phyloP scores from a whole-genome alignment of 305 asterid species.

The Andrographis paniculata region DNA sequence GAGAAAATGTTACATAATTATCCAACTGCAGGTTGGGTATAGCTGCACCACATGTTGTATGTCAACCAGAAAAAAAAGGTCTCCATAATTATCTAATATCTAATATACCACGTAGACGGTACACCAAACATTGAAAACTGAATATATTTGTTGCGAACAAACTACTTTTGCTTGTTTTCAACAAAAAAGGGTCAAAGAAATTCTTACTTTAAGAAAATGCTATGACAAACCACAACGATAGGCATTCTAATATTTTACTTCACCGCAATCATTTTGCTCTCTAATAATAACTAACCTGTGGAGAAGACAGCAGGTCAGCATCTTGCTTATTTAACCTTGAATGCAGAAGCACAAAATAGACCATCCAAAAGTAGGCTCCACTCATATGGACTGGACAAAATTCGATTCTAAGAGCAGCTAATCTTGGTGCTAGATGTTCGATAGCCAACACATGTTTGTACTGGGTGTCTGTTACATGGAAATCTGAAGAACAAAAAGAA shows the following conservation, averaged over 20 bases:
- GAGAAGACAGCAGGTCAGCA: slow-evolving; percentile 61
- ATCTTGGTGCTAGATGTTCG: slow-evolving; percentile 72
- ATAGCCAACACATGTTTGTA: slow-evolving; percentile 68
- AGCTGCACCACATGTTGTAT: too few relatives aligned
- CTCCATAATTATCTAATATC: not conserved
- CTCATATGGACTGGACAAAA: slow-evolving; percentile 92
- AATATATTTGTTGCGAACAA: not conserved
- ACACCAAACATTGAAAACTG: not conserved
- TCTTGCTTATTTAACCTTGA: slow-evolving; percentile 76
- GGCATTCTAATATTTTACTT: not conserved
- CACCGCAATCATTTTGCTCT: not conserved
- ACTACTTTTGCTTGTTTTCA: not conserved
- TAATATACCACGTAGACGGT: not conserved
- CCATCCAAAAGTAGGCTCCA: slow-evolving; percentile 95
- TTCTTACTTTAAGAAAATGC: not conserved
- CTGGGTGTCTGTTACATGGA: slow-evolving; percentile 71
- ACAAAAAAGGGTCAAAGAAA: not conserved
- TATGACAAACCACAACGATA: not conserved
- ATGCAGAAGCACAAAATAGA: slow-evolving; percentile 86
- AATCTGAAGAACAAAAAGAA: slow-evolving; percentile 41
- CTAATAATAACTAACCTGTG: slow-evolving; percentile 50
- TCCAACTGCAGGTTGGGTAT: too few relatives aligned
- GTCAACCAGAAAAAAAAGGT: not conserved
- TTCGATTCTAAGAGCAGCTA: slow-evolving; percentile 92
- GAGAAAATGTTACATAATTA: too few relatives aligned